Conservation (phyloP, 2,329 filamentous ascomycete species). For the Epichloe scottii region DNA sequence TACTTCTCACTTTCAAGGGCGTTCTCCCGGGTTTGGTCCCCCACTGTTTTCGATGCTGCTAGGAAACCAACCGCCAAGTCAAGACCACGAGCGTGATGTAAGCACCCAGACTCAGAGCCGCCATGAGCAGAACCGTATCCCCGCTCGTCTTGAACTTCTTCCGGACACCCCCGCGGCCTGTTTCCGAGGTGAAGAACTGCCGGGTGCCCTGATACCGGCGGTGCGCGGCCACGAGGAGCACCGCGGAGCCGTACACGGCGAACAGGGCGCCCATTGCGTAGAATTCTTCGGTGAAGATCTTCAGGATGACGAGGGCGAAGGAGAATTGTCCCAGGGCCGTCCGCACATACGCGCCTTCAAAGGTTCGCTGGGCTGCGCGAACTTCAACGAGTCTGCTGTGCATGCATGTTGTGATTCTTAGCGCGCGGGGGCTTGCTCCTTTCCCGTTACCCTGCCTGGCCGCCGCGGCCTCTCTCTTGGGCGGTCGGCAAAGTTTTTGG, state of each 20-base stretch:
- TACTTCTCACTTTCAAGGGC: too few species aligned
- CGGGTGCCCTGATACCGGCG: slow-evolving; percentile 82
- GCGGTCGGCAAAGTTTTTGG: too few species aligned
- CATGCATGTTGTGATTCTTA: background rate
- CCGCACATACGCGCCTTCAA: slow-evolving; percentile 92
- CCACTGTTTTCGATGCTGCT: background rate
- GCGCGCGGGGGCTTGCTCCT: too few species aligned
- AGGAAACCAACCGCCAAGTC: slow-evolving; percentile 32
- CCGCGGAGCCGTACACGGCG: slow-evolving; percentile 76
- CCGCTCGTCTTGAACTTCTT: slow-evolving; percentile 52
- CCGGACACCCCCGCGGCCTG: slow-evolving; percentile 20
- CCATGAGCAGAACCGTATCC: slow-evolving; percentile 48
- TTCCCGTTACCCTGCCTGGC: too few species aligned
- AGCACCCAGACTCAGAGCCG: slow-evolving; percentile 41
- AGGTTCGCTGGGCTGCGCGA: slow-evolving; percentile 87
- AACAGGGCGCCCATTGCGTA: slow-evolving; percentile 95
- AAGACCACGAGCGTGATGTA: slow-evolving; percentile 45
- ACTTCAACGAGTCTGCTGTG: slow-evolving; percentile 71
- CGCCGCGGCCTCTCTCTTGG: too few species aligned
- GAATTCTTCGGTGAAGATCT: slow-evolving; percentile 94
- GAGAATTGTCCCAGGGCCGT: slow-evolving; percentile 92
- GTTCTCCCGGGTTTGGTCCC: too few species aligned
- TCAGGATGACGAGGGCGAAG: slow-evolving; percentile 78
- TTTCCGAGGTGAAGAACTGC: slow-evolving; percentile 64
- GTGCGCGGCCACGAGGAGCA: slow-evolving; percentile 74